A percentile compares a stretch with the other conserved stretches of the same genome.
These are phyloP conservation scores for Didymella exigua DNA, from an alignment of 2,329 filamentous ascomycete genomes.

Conservation along the genomic window DNA sequence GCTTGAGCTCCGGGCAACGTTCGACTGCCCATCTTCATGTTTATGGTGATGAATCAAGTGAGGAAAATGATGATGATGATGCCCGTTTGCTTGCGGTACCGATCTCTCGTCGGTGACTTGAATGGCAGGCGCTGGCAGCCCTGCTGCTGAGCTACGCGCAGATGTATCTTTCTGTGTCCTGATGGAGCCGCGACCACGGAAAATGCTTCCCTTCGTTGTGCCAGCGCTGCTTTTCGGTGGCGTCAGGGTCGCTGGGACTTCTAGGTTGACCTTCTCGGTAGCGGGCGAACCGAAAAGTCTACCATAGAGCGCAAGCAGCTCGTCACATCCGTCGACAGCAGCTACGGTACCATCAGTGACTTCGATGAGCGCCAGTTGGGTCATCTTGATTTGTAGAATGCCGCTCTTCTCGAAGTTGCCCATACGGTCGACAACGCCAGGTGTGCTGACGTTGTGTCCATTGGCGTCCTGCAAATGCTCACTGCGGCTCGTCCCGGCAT, in stretches of 20 bases:
- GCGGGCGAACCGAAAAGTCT: constrained; percentile 74
- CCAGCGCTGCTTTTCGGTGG: constrained; percentile 66
- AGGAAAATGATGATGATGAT: constrained; percentile 46
- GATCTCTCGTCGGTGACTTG: constrained; percentile 72
- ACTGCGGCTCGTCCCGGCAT: constrained; percentile 61
- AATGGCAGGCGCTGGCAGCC: constrained; percentile 66
- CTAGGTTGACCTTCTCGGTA: constrained; percentile 42
- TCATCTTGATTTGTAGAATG: constrained; percentile 95
- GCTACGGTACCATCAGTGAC: constrained; percentile 80
- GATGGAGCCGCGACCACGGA: constrained; percentile 57
- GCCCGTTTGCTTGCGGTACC: constrained; percentile 32
- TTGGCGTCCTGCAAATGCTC: constrained; percentile 65
- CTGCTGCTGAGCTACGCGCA: constrained; percentile 31
- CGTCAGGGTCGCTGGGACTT: constrained; percentile 56
- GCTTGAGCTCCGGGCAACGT: constrained; percentile 47
- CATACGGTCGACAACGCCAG: constrained; percentile 76
- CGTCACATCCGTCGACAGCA: constrained; percentile 86
- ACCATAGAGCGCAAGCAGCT: constrained; percentile 81
- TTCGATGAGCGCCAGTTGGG: constrained; percentile 83
- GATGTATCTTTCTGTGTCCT: constrained; percentile 24
- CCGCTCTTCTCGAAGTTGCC: constrained; percentile 82
- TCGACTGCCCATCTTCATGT: constrained; percentile 40
- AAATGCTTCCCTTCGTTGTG: constrained; percentile 77
- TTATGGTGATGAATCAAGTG: constrained; percentile 44
- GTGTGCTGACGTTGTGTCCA: constrained; percentile 20